Evolutionary conservation across 768 basidiomycete species (phyloP), one percentile per base, ranked within the genome.

Genomic region (Cystofilobasidium ferigula): DNA sequence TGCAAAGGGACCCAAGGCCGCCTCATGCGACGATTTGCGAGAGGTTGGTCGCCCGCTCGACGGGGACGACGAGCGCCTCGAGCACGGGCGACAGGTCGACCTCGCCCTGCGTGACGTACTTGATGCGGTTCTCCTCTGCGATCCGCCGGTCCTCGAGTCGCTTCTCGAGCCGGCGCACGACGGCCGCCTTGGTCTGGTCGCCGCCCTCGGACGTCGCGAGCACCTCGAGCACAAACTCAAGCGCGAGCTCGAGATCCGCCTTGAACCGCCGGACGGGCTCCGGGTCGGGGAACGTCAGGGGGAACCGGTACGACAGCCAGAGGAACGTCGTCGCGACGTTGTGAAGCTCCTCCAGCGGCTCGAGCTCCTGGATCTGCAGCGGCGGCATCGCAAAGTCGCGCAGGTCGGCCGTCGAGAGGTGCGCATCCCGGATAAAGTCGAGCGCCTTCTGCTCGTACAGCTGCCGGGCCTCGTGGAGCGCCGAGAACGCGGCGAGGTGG

Each of bases 231-330:
- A 64, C 63, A 34, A 67, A 67, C 36, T 61, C 38, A 28, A 67
- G 61, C 26, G 38, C 34, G 43, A 45, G 28, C 30, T 57, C 59
- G 42, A 67, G 48, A 4, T 54, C 51, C 7, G 48, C 53, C 65
- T 90, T 88, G 53, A 89, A 71, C 20, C 72, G 76, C 16, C 75
- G 69, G 1, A 84, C 86, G 32, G 77, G 74, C 8, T 77, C 73
- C 36, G 80, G 77, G n/a, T 86, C 79, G 5, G 81, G 75, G 74
- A 87, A 97, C 10, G 84, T 79, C 61, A 89, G 78, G 0, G 83
- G 79, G 65, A 83, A 80, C 43, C 92, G 85, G 74, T 83, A 85
- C 24, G 80, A 79, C 69, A 92, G 79, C 94, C 94, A 99, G 57
- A 90, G 78, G 76, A 97, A 97, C 26, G 86, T 70, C 18, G 86